Evolutionary conservation across 2,329 filamentous ascomycete species (phyloP).

Genomic region (Penicillium frequentans): DNA sequence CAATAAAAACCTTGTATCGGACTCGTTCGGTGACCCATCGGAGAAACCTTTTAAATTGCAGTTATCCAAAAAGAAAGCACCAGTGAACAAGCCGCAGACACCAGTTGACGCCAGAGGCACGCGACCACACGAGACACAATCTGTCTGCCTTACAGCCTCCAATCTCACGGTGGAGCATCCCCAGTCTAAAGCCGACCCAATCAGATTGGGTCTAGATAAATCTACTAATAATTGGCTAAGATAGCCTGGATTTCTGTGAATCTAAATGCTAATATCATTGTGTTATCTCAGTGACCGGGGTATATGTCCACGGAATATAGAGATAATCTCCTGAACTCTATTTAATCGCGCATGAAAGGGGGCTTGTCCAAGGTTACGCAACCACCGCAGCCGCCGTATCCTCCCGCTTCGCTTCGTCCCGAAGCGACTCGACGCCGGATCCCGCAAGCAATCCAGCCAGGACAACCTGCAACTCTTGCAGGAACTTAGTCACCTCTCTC

Average conservation of each 20-base stretch:
- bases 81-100: too few relatives aligned
- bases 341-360: not conserved
- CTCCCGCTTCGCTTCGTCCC: conserved; percentile 48
- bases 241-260: not conserved
- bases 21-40: too few relatives aligned
- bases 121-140: not conserved
- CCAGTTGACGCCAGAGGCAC: not conserved
- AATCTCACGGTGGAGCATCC: not conserved
- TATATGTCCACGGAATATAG: not conserved
- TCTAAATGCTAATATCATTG: not conserved
- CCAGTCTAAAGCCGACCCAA: not conserved
- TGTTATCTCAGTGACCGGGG: not conserved
- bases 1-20: too few relatives aligned
- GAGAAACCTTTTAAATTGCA: too few relatives aligned
- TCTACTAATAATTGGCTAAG: not conserved
- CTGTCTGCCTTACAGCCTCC: not conserved
- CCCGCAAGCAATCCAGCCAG: conserved; percentile 51
- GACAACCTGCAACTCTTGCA: conserved; percentile 64
- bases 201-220: not conserved
- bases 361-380: not conserved
- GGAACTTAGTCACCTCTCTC: conserved; percentile 75
- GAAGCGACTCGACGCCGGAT: conserved; percentile 30
- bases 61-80: too few relatives aligned
- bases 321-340: not conserved
- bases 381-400: conserved; percentile 39